These are phyloP conservation scores for Buddleja alternifolia DNA, from an alignment of 257 asterid genomes.

Conservation along the genomic window DNA sequence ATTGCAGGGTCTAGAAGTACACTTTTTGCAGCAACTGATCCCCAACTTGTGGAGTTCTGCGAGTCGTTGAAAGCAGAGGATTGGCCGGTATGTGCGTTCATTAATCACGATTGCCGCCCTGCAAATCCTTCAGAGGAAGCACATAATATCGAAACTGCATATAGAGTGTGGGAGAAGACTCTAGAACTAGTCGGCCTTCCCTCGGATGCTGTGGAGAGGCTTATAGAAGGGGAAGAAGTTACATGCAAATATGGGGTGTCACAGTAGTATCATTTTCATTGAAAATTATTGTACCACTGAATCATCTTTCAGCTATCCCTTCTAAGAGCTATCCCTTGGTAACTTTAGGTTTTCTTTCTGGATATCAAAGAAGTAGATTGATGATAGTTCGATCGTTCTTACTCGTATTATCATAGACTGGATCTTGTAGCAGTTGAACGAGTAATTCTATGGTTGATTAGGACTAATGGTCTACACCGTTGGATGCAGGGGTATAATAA, in stretches of 20 bases:
- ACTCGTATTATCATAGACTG: not conserved
- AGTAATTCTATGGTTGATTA: no score
- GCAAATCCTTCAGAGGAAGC: slow-evolving; percentile 94
- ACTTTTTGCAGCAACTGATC: slow-evolving; percentile 93
- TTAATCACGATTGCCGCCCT: slow-evolving; percentile 90
- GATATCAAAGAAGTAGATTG: no score
- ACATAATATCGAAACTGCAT: slow-evolving; percentile 66
- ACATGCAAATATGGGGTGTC: slow-evolving; percentile 41
- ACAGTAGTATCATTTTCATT: no score
- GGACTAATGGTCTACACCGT: no score
- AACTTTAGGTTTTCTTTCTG: no score
- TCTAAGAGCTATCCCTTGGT: no score
- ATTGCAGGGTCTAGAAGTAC: slow-evolving; percentile 92
- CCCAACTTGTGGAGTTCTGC: slow-evolving; percentile 81
- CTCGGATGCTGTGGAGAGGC: slow-evolving; percentile 79
- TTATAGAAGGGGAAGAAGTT: slow-evolving; percentile 79
- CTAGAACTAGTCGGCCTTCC: slow-evolving; percentile 85
- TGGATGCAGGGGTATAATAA: no score
- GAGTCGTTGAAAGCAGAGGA: slow-evolving; percentile 89
- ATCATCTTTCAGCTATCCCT: no score
- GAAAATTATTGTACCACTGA: not conserved
- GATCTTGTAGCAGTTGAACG: no score
- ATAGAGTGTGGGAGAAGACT: slow-evolving; percentile 90
- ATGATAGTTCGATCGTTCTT: not conserved
- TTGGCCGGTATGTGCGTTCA: slow-evolving; percentile 93